phyloP scores from a whole-genome alignment of 208 protist genomes.

The Crithidia thermophila region DNA sequence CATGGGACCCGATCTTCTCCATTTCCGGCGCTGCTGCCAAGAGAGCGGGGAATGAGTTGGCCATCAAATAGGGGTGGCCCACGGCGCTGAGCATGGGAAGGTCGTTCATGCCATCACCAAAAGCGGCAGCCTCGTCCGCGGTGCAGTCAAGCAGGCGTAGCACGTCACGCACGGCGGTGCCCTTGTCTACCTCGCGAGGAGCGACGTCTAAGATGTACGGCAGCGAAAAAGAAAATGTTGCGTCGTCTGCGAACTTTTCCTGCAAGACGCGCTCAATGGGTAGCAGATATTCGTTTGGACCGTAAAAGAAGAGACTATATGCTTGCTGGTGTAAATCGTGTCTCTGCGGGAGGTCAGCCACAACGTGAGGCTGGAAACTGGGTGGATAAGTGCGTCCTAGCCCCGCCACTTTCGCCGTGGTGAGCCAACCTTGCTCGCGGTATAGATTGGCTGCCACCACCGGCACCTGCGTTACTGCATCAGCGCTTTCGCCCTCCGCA shows the following conservation, averaged over 20 bases:
- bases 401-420: slow-evolving; percentile 13
- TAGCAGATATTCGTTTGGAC: slow-evolving; percentile 26
- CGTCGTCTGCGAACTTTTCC: slow-evolving; percentile 27
- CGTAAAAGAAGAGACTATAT: slow-evolving; percentile 17
- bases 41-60: slow-evolving; percentile 30
- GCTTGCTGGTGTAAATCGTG: neutral
- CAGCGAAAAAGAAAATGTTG: slow-evolving; percentile 32
- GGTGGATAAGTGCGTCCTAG: slow-evolving; percentile 33
- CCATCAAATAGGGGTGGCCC: slow-evolving; percentile 51
- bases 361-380: slow-evolving; percentile 34
- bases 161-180: slow-evolving; percentile 37
- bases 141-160: slow-evolving; percentile 28
- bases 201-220: slow-evolving; percentile 40
- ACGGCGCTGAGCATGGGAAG: slow-evolving; percentile 39
- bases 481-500: neutral
- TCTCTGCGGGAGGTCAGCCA: slow-evolving; percentile 8
- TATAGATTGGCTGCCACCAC: slow-evolving; percentile 35
- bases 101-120: slow-evolving; percentile 72
- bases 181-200: slow-evolving; percentile 39
- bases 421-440: slow-evolving; percentile 39
- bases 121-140: slow-evolving; percentile 39
- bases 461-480: slow-evolving; percentile 14
- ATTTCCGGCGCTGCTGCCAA: slow-evolving; percentile 27
- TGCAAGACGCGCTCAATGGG: slow-evolving; percentile 28
- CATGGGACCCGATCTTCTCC: slow-evolving; percentile 43